Evolutionary conservation across 805 yeast species (phyloP).

Genomic region (Saccharomycopsis lassenensis): DNA sequence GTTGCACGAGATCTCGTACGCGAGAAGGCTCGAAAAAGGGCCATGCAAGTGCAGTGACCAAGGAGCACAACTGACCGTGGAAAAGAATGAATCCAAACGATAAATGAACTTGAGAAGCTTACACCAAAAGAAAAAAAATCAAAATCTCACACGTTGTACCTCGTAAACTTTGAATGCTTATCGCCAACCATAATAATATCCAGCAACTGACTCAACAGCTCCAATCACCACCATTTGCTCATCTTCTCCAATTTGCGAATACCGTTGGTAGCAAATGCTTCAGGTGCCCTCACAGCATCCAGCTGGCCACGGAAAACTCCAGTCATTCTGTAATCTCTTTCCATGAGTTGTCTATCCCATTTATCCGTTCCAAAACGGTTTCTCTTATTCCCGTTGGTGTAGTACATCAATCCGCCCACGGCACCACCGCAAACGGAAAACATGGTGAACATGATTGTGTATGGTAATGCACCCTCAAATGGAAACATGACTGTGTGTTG

Average conservation of each 20-base stretch:
- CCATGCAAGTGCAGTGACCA: no score
- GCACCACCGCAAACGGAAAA: constrained; percentile 46
- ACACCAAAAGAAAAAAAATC: no score
- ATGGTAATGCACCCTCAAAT: constrained; percentile 57
- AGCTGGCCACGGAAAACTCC: constrained; percentile 63
- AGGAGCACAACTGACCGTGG: no score
- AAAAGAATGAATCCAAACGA: no score
- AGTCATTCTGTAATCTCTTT: constrained; percentile 67
- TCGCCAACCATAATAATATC: no score
- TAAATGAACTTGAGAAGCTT: no score
- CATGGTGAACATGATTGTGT: constrained; percentile 43
- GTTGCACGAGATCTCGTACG: no score
- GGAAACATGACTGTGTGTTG: constrained; percentile 38
- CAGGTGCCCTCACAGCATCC: constrained; percentile 61
- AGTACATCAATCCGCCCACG: constrained; percentile 31
- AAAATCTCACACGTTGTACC: no score
- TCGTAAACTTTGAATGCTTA: no score
- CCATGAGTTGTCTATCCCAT: constrained; percentile 44
- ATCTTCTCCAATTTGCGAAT: constrained; percentile 23
- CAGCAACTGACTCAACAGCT: no score
- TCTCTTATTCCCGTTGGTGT: constrained; percentile 39
- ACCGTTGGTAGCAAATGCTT: constrained; percentile 66
- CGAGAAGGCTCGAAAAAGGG: no score
- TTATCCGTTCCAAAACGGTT: constrained; percentile 43
- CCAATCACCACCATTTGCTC: constrained; percentile 21